Evolutionary conservation across 139 green algal genomes (phyloP).

Genomic region (Coelastrella sp.): DNA sequence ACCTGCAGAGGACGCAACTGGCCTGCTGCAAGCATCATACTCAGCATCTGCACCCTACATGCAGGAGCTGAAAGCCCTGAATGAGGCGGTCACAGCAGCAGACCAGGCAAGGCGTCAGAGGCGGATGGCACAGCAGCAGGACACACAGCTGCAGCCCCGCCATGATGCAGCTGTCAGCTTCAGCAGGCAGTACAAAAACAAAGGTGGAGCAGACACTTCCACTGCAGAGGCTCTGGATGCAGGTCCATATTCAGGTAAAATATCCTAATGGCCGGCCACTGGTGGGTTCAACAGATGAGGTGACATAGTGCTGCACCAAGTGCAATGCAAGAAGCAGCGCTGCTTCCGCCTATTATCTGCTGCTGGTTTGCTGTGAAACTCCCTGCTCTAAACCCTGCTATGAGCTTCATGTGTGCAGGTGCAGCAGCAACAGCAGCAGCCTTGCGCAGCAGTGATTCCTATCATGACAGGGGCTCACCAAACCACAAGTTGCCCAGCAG

Average conservation of each 20-base stretch:
- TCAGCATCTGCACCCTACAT: background rate
- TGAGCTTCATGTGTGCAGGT: too few species aligned
- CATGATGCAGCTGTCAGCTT: background rate
- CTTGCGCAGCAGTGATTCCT: too few species aligned
- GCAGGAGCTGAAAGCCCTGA: background rate
- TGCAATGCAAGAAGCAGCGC: background rate
- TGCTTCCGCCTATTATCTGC: background rate
- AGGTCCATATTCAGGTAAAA: too few species aligned
- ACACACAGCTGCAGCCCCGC: background rate
- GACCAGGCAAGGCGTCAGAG: slow-evolving; percentile 5
- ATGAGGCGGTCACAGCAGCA: slow-evolving; percentile 7
- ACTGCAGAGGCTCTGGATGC: background rate
- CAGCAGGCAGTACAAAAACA: background rate
- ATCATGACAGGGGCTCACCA: background rate
- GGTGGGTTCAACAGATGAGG: too few species aligned
- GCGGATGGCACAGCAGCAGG: background rate
- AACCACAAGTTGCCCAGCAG: background rate
- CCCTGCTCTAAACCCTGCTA: too few species aligned
- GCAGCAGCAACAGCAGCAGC: too few species aligned
- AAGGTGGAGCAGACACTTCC: background rate
- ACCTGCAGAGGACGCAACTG: background rate
- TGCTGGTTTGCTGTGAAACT: background rate
- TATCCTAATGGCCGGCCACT: too few species aligned
- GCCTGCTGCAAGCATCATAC: background rate
- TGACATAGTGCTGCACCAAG: too few species aligned